Percentiles rank a stretch among this genome's conserved stretches.
phyloP scores from a whole-genome alignment of 1,139 yeast genomes.

The Spencermartinsiella ligniputridi region DNA sequence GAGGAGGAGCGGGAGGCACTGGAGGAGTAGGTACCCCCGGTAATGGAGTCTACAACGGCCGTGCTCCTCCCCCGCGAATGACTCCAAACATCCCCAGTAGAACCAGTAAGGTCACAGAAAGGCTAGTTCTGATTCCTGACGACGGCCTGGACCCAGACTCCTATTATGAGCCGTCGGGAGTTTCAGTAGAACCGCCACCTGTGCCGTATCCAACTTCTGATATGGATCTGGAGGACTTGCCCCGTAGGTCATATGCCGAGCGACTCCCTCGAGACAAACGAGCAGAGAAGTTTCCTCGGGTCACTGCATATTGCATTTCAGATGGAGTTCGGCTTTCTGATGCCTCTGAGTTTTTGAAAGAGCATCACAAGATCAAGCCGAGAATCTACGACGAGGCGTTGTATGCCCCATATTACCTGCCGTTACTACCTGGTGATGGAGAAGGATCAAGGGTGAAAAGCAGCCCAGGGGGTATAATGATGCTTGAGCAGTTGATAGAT shows the following conservation, averaged over 20 bases:
- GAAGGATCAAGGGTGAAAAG: constrained; percentile 82
- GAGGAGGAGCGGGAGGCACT: constrained; percentile 1
- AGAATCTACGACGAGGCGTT: constrained; percentile 85
- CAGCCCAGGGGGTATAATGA: constrained; percentile 62
- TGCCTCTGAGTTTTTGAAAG: constrained; percentile 59
- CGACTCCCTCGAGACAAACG: constrained; percentile 62
- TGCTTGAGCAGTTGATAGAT: constrained; percentile 75
- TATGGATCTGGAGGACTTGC: constrained; percentile 15
- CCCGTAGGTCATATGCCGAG: constrained; percentile 58
- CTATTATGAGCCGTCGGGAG: constrained; percentile 23
- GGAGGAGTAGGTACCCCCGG: constrained; percentile 2
- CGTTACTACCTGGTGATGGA: constrained; percentile 72
- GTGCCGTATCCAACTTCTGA: constrained; percentile 13
- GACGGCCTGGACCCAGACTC: constrained; percentile 38
- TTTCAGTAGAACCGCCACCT: constrained; percentile 25
- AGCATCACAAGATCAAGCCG: constrained; percentile 78
- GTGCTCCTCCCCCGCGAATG: constrained; percentile 35
- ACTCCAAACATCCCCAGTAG: constrained; percentile 69
- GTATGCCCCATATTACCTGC: constrained; percentile 85
- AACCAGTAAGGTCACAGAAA: constrained; percentile 81
- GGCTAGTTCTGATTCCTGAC: constrained; percentile 81
- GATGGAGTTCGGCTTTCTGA: constrained; percentile 69
- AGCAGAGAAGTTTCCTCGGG: constrained; percentile 69
- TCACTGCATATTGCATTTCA: constrained; percentile 85
- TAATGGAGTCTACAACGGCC: background rate